These are phyloP conservation scores for Schizosaccharomyces versatilis DNA, from an alignment of 1,139 yeast genomes.

Conservation along the genomic window DNA sequence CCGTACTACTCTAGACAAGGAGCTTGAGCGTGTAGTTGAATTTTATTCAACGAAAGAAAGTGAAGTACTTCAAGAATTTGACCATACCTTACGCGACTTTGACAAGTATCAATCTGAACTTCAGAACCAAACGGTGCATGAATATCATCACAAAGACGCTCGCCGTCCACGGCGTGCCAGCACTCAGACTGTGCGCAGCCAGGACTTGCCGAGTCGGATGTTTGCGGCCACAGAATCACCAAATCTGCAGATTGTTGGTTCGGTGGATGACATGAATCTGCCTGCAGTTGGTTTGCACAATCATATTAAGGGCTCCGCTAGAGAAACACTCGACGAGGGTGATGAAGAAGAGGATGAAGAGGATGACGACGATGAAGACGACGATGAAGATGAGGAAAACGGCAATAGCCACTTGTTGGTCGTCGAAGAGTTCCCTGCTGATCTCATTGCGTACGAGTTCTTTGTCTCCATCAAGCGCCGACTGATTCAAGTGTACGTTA, in stretches of 20 bases:
- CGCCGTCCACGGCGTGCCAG: neutral
- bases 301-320: too few species aligned
- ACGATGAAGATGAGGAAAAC: conserved; percentile 11
- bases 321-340: neutral
- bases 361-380: conserved; percentile 14
- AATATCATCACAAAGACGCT: neutral
- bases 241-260: neutral
- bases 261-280: neutral
- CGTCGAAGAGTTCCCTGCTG: conserved; percentile 7
- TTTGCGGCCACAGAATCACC: neutral
- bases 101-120: conserved; percentile 15
- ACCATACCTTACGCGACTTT: conserved; percentile 25
- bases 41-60: conserved; percentile 32
- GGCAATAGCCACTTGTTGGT: neutral
- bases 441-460: conserved; percentile 23
- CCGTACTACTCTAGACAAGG: conserved; percentile 30
- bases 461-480: conserved; percentile 49
- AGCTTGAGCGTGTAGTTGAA: conserved; percentile 33
- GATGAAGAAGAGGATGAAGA: conserved; percentile 4
- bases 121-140: too few species aligned
- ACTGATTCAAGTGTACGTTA: conserved; percentile 43
- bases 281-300: too few species aligned
- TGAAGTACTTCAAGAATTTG: conserved; percentile 28
- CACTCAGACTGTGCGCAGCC: neutral
- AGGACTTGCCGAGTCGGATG: neutral